These are phyloP conservation scores for Anisodus tanguticus DNA, from an alignment of 257 asterid species.

Conservation along the genomic window DNA sequence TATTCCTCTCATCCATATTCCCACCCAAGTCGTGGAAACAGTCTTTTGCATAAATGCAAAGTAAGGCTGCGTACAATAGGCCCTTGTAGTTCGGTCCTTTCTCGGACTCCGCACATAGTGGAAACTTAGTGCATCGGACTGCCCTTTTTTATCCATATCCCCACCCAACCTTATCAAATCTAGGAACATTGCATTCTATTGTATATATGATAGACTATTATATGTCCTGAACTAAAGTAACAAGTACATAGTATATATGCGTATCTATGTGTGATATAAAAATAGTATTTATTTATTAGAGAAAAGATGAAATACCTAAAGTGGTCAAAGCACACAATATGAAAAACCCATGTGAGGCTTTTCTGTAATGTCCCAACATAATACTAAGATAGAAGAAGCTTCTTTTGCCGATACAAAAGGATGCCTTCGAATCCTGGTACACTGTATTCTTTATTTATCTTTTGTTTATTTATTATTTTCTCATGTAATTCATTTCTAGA, in stretches of 20 bases:
- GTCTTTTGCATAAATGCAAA: too few species aligned
- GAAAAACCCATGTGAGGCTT: constrained; percentile 61
- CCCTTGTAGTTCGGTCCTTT: too few species aligned
- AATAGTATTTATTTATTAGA: neutral
- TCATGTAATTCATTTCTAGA: neutral
- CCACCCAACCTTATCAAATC: constrained; percentile 45
- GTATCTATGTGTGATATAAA: neutral
- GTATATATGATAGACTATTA: constrained; percentile 20
- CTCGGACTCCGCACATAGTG: too few species aligned
- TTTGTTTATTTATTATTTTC: neutral
- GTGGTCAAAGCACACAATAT: constrained; percentile 47
- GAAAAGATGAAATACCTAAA: constrained; percentile 28
- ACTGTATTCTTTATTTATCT: constrained; percentile 45
- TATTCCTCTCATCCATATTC: constrained; percentile 43
- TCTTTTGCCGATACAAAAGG: constrained; percentile 19
- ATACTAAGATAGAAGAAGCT: neutral
- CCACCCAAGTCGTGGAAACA: too few species aligned
- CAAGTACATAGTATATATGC: neutral
- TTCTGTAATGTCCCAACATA: constrained; percentile 35
- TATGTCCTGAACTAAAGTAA: constrained; percentile 3
- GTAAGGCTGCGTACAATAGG: too few species aligned
- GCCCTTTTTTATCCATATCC: constrained; percentile 41
- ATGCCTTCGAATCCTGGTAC: constrained; percentile 44
- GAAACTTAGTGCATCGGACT: too few species aligned
- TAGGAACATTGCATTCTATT: constrained; percentile 41